Evolutionary conservation across 257 asterid species (phyloP), one percentile per base, ranked within the genome.

Genomic region (Nicotiana tabacum): DNA sequence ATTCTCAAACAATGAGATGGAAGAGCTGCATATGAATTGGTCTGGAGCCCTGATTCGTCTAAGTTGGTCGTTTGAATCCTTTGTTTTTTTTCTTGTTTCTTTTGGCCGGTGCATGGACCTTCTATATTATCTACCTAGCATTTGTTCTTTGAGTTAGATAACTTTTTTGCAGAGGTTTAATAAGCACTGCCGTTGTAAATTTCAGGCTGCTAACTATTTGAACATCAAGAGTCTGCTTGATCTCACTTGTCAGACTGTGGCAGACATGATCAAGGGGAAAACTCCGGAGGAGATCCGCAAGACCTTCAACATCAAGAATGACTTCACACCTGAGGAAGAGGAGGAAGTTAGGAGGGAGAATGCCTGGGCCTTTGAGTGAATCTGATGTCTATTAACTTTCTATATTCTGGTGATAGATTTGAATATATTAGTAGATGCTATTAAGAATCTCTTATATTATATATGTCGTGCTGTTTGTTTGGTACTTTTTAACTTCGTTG

Each of bases 161-260:
- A 6, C 29, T n/a, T 0, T 48, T 30, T 12, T 21, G 1, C 13
- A 24, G 39, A 46, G 15, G 32, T 74, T 24, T 74, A 48, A 48
- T 48, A 18, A 5, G 1, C 6, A 15, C 4, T 74, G 62, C 17
- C 27, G 8, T 13, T 13, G 2, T 6, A 27, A 27, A 2, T 24
- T 62, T 2, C 68, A 94, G 97, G 98, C 98, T 83, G 98, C 98
- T 11, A 90, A 94, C 84, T 94, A 90, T 78, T 72, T 94, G 30
- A 85, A 91, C 88, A 91, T 94, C 84, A 89, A 88, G 90, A 87
- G 90, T 81, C 79, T 94, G 82, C 91, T 94, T 1, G 95, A 91
- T 81, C 90, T 92, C 6, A 90, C 93, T 0, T 89, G 93, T 62
- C 92, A 94, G 82, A 84, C 93, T 10, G 95, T 91, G 2, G 96